Percentiles rank a stretch among this genome's conserved stretches.
Conservation (phyloP, 202 grass and related monocot genomes). For the Zizania palustris region DNA sequence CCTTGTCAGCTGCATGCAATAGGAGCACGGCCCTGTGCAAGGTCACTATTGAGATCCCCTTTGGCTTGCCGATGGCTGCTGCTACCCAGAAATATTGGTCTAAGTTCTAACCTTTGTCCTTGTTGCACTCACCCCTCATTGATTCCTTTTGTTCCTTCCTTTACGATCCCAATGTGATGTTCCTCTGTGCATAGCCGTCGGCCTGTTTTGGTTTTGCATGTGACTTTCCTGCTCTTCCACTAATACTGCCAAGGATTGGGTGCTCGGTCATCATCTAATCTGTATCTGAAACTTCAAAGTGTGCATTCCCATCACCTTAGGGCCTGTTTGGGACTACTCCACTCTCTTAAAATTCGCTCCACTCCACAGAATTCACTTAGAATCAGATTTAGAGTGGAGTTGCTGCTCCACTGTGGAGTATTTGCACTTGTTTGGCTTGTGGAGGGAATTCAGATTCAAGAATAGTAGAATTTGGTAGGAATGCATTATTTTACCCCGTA, state of each 20-base stretch:
- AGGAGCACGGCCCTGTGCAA: constrained; percentile 41
- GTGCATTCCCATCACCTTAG: constrained; percentile 31
- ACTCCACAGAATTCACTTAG: no score
- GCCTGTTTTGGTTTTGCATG: constrained; percentile 45
- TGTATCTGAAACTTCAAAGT: constrained; percentile 22
- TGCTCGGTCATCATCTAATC: constrained; percentile 32
- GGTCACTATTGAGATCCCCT: constrained; percentile 57
- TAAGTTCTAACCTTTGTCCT: constrained; percentile 36
- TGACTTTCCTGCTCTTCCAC: constrained; percentile 43
- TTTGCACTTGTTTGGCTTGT: no score
- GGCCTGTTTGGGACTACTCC: no score
- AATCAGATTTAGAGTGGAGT: no score
- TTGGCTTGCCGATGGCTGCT: constrained; percentile 32
- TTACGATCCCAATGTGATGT: constrained; percentile 47
- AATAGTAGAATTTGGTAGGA: no score
- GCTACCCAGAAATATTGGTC: constrained; percentile 39
- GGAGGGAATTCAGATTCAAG: no score
- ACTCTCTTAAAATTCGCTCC: no score
- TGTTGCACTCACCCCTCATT: constrained; percentile 42
- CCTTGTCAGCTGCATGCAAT: constrained; percentile 49
- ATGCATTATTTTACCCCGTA: no score
- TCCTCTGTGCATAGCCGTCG: constrained; percentile 30
- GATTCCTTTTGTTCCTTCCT: constrained; percentile 54
- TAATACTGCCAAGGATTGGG: constrained; percentile 43
- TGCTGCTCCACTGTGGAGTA: no score